These are phyloP conservation scores for Salinomyces thailandicus DNA, from an alignment of 2,329 filamentous ascomycete genomes.

Conservation along the genomic window DNA sequence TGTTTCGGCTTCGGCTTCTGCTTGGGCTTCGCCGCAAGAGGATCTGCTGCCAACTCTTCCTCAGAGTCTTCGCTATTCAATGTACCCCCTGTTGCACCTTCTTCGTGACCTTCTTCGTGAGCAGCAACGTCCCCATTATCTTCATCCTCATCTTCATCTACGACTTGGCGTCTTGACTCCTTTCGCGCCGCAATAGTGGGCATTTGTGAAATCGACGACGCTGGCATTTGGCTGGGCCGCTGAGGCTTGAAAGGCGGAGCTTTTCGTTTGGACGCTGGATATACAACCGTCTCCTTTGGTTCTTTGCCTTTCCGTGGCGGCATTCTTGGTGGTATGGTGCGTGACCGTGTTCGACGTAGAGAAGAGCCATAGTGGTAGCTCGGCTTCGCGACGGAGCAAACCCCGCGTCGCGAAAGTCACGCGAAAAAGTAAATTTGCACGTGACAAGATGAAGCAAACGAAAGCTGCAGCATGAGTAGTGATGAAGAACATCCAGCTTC, in stretches of 20 bases:
- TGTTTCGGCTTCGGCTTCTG: slow-evolving; percentile 6
- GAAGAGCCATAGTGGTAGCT: too few species aligned
- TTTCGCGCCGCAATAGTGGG: slow-evolving; percentile 38
- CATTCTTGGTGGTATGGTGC: slow-evolving; percentile 11
- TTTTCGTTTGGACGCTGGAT: slow-evolving; percentile 24
- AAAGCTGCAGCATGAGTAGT: too few species aligned
- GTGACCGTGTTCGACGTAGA: too few species aligned
- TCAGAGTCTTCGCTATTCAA: slow-evolving; percentile 8
- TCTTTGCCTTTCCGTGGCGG: slow-evolving; percentile 22
- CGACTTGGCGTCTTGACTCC: not conserved
- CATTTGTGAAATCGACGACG: slow-evolving; percentile 15
- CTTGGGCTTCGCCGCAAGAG: slow-evolving; percentile 10
- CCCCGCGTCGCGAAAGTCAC: slow-evolving; percentile 2
- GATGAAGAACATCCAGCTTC: too few species aligned
- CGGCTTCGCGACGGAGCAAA: too few species aligned
- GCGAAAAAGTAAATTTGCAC: too few species aligned
- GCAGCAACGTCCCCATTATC: slow-evolving; percentile 6
- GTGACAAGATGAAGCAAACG: too few species aligned
- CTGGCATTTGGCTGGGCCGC: slow-evolving; percentile 11
- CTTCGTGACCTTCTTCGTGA: too few species aligned
- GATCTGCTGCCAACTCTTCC: slow-evolving; percentile 16
- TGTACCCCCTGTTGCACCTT: slow-evolving; percentile 1
- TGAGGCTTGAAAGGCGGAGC: slow-evolving; percentile 25
- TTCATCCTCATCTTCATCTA: slow-evolving; percentile 11
- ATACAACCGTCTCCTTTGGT: slow-evolving; percentile 24